Evolutionary conservation across 352 stramenopile species (phyloP).

Genomic region (Stramenopiles sp.): DNA sequence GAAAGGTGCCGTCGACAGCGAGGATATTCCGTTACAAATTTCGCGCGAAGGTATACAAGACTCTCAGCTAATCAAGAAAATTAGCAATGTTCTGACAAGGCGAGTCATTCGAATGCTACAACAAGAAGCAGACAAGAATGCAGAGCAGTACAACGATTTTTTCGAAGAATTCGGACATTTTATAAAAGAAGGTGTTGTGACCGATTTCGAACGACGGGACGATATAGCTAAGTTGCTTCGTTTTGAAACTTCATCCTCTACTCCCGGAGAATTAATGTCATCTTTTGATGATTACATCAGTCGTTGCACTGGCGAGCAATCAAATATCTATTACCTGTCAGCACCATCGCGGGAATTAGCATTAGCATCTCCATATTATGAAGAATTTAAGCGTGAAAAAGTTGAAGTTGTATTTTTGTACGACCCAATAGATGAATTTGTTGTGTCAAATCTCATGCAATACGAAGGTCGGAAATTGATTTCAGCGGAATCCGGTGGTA

Average conservation of each 20-base stretch:
- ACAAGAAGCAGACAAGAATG: conserved; percentile 65
- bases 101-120: conserved; percentile 45
- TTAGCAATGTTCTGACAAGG: conserved; percentile 80
- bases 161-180: conserved; percentile 93
- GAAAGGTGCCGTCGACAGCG: conserved; percentile 66
- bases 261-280: conserved; percentile 62
- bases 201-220: conserved; percentile 53
- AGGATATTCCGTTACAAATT: conserved; percentile 95
- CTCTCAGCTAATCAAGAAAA: conserved; percentile 79
- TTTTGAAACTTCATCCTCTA: conserved; percentile 83
- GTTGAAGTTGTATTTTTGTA: conserved; percentile 96
- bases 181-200: conserved; percentile 93
- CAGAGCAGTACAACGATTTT: conserved; percentile 88
- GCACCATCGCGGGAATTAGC: conserved; percentile 82
- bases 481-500: conserved; percentile 80
- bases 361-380: conserved; percentile 89
- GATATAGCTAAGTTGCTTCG: conserved; percentile 87
- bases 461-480: conserved; percentile 89
- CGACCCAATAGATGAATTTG: conserved; percentile 96
- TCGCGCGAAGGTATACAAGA: conserved; percentile 98
- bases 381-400: conserved; percentile 80
- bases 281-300: conserved; percentile 97
- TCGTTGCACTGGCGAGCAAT: conserved; percentile 76
- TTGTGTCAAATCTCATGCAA: conserved; percentile 92
- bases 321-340: conserved; percentile 97